Evolutionary conservation across 2,329 filamentous ascomycete genomes (phyloP).

Genomic region (Penicillium decumbens): DNA sequence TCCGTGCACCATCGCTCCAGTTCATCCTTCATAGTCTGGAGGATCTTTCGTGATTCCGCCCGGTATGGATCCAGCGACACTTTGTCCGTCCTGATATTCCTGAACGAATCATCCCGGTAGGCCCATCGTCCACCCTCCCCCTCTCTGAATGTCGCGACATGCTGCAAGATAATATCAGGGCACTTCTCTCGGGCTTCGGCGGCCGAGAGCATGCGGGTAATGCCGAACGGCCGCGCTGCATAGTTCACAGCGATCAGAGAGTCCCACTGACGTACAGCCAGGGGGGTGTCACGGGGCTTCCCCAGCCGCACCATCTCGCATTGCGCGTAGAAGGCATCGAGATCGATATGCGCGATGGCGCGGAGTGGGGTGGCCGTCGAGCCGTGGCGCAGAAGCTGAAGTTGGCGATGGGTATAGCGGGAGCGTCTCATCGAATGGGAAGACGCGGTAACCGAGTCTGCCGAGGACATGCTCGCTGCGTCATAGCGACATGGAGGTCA

Average conservation of each 20-base stretch:
- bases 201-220: constrained; percentile 73
- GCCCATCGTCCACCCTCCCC: constrained; percentile 81
- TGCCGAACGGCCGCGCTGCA: constrained; percentile 72
- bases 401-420: constrained; percentile 77
- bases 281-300: constrained; percentile 66
- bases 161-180: constrained; percentile 76
- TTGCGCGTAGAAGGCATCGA: constrained; percentile 97
- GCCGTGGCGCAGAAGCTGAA: constrained; percentile 68
- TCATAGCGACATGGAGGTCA: constrained; percentile 13
- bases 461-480: constrained; percentile 51
- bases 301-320: constrained; percentile 88
- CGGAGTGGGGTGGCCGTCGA: constrained; percentile 71
- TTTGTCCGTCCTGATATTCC: constrained; percentile 81
- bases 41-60: constrained; percentile 74
- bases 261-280: constrained; percentile 95
- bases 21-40: constrained; percentile 69
- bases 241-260: constrained; percentile 96
- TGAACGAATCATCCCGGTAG: constrained; percentile 75
- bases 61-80: constrained; percentile 92
- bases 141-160: constrained; percentile 92
- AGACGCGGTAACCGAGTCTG: constrained; percentile 22
- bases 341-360: constrained; percentile 84
- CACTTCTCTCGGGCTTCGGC: constrained; percentile 82
- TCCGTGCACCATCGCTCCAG: constrained; percentile 50
- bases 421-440: constrained; percentile 48